Evolutionary conservation across 805 yeast species (phyloP).

Genomic region (Deakozyma indianensis): DNA sequence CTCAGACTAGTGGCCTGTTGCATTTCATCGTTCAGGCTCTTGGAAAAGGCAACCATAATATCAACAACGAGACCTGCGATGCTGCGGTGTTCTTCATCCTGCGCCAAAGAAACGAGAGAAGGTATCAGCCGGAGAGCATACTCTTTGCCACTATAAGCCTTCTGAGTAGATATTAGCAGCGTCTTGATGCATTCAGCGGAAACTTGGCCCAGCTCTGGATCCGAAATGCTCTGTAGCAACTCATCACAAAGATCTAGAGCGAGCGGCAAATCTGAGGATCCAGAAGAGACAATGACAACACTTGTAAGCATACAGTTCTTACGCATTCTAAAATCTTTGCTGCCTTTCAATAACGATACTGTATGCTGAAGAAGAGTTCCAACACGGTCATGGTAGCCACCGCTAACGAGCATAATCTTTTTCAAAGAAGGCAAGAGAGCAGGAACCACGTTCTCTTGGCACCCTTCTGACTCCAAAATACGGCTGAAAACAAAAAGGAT

Average conservation of each 20-base stretch:
- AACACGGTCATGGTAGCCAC: slow-evolving; percentile 11
- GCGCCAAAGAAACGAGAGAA: slow-evolving; percentile 23
- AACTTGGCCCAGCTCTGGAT: slow-evolving; percentile 25
- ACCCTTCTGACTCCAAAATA: slow-evolving; percentile 31
- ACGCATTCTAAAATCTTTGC: background rate
- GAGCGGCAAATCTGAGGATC: background rate
- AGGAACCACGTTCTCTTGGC: slow-evolving; percentile 33
- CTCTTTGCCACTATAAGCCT: slow-evolving; percentile 20
- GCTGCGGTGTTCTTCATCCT: slow-evolving; percentile 4
- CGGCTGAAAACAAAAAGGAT: slow-evolving; percentile 46
- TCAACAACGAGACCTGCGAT: slow-evolving; percentile 28
- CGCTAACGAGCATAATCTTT: slow-evolving; percentile 25
- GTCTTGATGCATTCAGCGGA: slow-evolving; percentile 51
- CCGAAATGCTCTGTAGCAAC: slow-evolving; percentile 1
- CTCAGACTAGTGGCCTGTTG: slow-evolving; percentile 19
- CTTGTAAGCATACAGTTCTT: slow-evolving; percentile 7
- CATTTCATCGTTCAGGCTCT: slow-evolving; percentile 21
- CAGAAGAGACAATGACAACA: slow-evolving; percentile 6
- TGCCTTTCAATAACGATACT: background rate
- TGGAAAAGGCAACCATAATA: slow-evolving; percentile 32
- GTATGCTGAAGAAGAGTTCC: background rate
- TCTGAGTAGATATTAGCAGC: slow-evolving; percentile 28
- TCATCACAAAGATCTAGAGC: background rate
- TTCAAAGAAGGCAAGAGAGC: slow-evolving; percentile 38
- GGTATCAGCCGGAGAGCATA: slow-evolving; percentile 34